A percentile compares a stretch with the other conserved stretches of the same genome.
phyloP scores from a whole-genome alignment of 2,329 filamentous ascomycete genomes.

The Penicillium sp. region DNA sequence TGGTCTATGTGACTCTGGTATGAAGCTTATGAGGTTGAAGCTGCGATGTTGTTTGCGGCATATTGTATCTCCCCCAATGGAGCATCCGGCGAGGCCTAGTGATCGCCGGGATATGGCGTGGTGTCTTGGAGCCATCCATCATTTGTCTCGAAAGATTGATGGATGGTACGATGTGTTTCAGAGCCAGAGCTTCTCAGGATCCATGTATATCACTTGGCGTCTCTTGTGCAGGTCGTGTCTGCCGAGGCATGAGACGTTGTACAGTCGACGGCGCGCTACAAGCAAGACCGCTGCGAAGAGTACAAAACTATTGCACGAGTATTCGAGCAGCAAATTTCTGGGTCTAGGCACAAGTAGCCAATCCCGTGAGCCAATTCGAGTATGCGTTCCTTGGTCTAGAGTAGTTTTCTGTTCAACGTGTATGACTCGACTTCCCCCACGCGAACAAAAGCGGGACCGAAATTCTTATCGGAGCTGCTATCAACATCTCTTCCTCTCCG shows the following conservation, averaged over 20 bases:
- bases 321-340: background rate
- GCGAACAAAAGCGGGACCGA: conserved; percentile 1
- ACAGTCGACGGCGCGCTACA: background rate
- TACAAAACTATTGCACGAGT: background rate
- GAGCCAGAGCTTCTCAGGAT: background rate
- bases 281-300: background rate
- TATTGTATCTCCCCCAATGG: background rate
- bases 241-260: background rate
- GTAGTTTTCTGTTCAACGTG: no score
- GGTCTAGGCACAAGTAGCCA: background rate
- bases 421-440: background rate
- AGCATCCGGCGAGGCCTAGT: background rate
- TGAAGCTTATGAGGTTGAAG: background rate
- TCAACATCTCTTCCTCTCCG: background rate
- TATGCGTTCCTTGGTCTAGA: no score
- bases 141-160: background rate
- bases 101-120: background rate
- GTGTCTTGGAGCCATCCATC: background rate
- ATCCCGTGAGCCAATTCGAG: background rate
- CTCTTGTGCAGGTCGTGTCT: background rate
- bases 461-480: conserved; percentile 10
- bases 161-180: background rate
- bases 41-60: background rate
- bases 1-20: background rate
- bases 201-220: background rate